phyloP scores from a whole-genome alignment of 1,284 basidiomycete species.

The Ceratobasidium theobromae region DNA sequence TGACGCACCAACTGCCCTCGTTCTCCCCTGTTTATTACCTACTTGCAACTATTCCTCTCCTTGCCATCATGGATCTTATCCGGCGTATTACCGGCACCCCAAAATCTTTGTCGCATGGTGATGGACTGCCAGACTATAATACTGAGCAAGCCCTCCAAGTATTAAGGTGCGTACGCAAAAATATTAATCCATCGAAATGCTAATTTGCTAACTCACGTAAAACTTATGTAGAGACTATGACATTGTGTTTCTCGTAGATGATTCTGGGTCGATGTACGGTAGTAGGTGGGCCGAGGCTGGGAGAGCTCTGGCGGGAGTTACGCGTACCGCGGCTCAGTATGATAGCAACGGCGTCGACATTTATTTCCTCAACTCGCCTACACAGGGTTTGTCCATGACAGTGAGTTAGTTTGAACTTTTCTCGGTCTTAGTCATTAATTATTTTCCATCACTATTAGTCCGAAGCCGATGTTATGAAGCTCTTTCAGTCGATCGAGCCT shows the following conservation, averaged over 20 bases:
- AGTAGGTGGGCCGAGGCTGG: constrained; percentile 53
- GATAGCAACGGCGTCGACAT: constrained; percentile 56
- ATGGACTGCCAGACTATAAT: background rate
- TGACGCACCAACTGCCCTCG: too few relatives aligned
- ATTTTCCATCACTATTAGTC: too few relatives aligned
- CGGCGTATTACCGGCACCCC: background rate
- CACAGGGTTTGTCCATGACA: constrained; percentile 16
- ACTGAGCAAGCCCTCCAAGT: background rate
- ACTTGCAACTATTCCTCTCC: too few relatives aligned
- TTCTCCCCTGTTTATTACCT: background rate
- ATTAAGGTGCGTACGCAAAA: background rate
- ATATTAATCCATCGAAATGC: background rate
- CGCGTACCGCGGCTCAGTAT: constrained; percentile 49
- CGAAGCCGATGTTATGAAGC: constrained; percentile 43
- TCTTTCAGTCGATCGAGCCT: constrained; percentile 52
- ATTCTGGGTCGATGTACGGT: constrained; percentile 58
- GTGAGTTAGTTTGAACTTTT: too few relatives aligned
- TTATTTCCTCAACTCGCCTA: constrained; percentile 50
- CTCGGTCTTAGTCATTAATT: too few relatives aligned
- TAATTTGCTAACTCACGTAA: background rate
- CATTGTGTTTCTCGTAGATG: constrained; percentile 59
- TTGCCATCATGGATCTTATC: background rate
- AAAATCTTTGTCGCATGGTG: background rate
- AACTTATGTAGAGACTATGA: constrained; percentile 45
- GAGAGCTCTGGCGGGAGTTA: constrained; percentile 49